Evolutionary conservation across 2,329 filamentous ascomycete species (phyloP), one percentile per base, ranked within the genome.

Genomic region (Emergomyces orientalis): DNA sequence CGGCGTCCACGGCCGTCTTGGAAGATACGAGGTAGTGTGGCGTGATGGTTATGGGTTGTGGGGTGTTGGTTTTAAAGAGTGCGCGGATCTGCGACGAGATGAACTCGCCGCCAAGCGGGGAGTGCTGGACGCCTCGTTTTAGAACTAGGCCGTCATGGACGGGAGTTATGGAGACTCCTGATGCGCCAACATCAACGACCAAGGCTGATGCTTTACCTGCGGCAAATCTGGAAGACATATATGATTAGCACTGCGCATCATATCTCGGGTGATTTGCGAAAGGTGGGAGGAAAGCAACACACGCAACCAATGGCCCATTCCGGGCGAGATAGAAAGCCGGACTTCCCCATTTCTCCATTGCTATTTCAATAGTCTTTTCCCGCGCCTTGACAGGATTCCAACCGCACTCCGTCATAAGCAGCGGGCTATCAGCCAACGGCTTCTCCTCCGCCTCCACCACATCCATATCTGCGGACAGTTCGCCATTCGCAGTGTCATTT

Each of bases 271-370:
- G 27, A 37, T 25, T 25, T 8, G 63, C 65, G 47, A n/a, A 54
- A 51, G 32, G 25, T 56, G 27, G 52, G 17, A 41, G n/a, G 61
- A 25, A 43, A 52, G 34, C 22, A 54, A 79, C 80, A 64, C 78
- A 83, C 77, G 92, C 89, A 62, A 93, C 87, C 73, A 97, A 84
- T 52, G 97, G 92, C 32, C 93, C 91, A 61, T 87, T 95, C 71
- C 90, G 87, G 66, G 90, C 90, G 65, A 97, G 81, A 83, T 93
- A 99, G 76, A 97, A 97, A 5, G 94, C 94, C 22, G 94, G 94
- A 62, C 88, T 89, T 34, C 91, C 92, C 91, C 94, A 99, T 72
- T 86, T 90, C 81, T 99, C 94, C 88, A 99, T 97, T 64, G 91
- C 91, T 66, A 97, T 86, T 79, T 99, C 94, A 71, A 97, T 93